A percentile compares a stretch with the other conserved stretches of the same genome.
Evolutionary conservation across 371 early-diverging fungal genomes (phyloP).

Genomic region (Gilbertella persicaria): DNA sequence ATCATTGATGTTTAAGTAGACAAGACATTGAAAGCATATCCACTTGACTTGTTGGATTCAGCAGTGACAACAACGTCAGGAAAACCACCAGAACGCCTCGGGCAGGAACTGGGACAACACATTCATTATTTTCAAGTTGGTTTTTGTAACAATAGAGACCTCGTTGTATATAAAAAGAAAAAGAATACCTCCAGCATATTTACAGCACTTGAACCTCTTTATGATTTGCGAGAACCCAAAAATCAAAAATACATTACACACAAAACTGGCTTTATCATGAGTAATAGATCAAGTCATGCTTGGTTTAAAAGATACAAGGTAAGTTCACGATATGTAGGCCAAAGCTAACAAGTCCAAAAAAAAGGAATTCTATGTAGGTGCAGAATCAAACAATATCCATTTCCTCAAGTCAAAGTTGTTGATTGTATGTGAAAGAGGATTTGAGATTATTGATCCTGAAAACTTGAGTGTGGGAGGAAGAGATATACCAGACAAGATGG

Average conservation of each 20-base stretch:
- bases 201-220: conserved; percentile 35
- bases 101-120: conserved; percentile 58
- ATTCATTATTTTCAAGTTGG: conserved; percentile 78
- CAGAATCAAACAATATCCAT: conserved; percentile 73
- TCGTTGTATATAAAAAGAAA: conserved; percentile 60
- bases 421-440: conserved; percentile 80
- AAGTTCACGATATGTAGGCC: background rate
- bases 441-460: conserved; percentile 79
- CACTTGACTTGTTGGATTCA: conserved; percentile 44
- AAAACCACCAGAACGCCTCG: conserved; percentile 32
- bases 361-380: conserved; percentile 83
- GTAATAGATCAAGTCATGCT: conserved; percentile 37
- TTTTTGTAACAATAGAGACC: conserved; percentile 51
- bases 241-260: conserved; percentile 32
- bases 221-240: conserved; percentile 40
- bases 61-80: conserved; percentile 19
- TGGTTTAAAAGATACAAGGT: conserved; percentile 46
- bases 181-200: conserved; percentile 50
- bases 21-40: conserved; percentile 60
- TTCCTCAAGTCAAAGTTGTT: conserved; percentile 73
- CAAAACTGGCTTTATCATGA: conserved; percentile 38
- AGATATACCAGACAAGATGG: conserved; percentile 64
- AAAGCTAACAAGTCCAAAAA: background rate
- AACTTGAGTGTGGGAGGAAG: conserved; percentile 49
- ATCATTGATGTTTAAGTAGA: no score